Conservation (phyloP, 345 rosid genomes). For the Salix brachista region DNA sequence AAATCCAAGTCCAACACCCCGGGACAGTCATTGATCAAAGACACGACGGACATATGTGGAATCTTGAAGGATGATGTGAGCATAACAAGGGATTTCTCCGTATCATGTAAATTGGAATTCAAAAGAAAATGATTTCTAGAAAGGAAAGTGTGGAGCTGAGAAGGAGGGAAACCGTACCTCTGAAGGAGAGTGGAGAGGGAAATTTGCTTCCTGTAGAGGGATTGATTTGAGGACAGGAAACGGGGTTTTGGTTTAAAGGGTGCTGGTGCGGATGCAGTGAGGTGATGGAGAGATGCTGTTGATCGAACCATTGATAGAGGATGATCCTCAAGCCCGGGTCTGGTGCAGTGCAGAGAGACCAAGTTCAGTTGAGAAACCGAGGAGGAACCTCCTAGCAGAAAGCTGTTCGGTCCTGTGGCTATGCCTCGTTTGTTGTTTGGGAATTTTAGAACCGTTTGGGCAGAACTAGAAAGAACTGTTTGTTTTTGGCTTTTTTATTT, state of each 20-base stretch:
- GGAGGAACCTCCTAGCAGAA: no score
- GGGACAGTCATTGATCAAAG: constrained; percentile 58
- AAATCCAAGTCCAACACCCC: constrained; percentile 54
- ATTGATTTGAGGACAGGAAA: constrained; percentile 23
- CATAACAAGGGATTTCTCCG: constrained; percentile 51
- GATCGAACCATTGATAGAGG: no score
- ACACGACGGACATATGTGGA: constrained; percentile 47
- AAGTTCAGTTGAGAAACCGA: no score
- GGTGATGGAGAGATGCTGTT: no score
- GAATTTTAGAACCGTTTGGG: no score
- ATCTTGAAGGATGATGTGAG: constrained; percentile 50
- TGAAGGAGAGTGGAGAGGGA: constrained; percentile 57
- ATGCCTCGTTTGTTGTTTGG: no score
- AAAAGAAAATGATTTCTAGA: constrained; percentile 35
- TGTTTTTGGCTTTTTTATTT: no score
- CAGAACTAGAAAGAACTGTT: no score
- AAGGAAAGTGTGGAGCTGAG: constrained; percentile 47
- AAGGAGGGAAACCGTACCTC: constrained; percentile 63
- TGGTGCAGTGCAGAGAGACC: no score
- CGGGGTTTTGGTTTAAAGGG: not conserved
- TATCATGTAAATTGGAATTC: constrained; percentile 38
- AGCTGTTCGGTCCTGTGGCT: no score
- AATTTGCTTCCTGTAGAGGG: constrained; percentile 40
- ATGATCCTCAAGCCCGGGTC: no score
- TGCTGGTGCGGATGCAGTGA: no score